Base-by-base conservation (phyloP, 805 yeast species). In the Metschnikowia sp. region DNA sequence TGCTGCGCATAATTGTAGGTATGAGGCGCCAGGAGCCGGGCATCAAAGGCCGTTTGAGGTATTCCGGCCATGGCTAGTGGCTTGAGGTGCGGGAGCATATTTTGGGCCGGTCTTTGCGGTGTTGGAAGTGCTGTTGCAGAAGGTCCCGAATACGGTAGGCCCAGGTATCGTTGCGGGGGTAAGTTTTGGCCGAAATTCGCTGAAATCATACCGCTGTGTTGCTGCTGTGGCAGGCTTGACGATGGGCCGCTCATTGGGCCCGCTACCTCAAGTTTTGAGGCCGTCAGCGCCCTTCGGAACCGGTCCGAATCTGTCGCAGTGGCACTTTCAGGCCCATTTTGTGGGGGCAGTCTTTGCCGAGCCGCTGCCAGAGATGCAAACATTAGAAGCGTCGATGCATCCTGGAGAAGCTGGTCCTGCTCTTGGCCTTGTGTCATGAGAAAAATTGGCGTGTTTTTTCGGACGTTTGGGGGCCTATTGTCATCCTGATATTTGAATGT, bases 321-420 rank as follows among this genome's bases (percentile, higher is more conserved):
- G 33, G 33, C 33, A 31, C n/a, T 31, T 31, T 31, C 33, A 8
- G 32, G 32, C 29, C 18, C 7, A 8, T n/a, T 10, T 5, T 26
- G 36, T 11, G 45, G 42, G 36, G 57, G 60, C 45, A 53, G 54
- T 36, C 64, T 70, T 45, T 72, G 77, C 43, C 72, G 69, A 13
- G 77, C 77, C 15, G 77, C 76, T 3, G 77, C 81, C 13, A 74
- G 75, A 54, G 74, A 79, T 22, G 84, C 83, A 58, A 81, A 79
- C 83, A 80, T 76, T 45, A 81, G 66, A 40, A 81, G 64, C 19
- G 84, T 78, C 13, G 84, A 78, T 1, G 86, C 85, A 65, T 81
- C 85, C 53, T 80, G 82, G 10, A 81, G 63, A 32, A 72, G 70
- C 58, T 69, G 74, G 45, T 69, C 67, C 50, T 67, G 68, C 48